Base-by-base conservation (phyloP, 2,329 filamentous ascomycete species). In the Cladophialophora carrionii region DNA sequence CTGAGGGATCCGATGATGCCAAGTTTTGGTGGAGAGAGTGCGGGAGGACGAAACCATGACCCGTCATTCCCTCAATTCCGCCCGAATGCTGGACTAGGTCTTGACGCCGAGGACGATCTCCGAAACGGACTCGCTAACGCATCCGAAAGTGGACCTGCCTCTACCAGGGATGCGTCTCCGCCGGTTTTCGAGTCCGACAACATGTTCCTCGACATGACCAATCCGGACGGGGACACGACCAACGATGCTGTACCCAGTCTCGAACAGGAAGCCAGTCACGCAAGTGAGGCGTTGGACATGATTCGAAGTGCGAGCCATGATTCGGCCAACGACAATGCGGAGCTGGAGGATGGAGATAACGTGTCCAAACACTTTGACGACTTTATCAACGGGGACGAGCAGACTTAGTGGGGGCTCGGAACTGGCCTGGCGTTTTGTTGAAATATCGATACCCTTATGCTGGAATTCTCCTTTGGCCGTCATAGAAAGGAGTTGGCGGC, bases 191-290 rank as follows among this genome's bases (percentile, higher is more conserved):
- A 68, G 34, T 70, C 70, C 61, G 79, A 80, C 64, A 78, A 79
- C 63, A 76, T 82, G 22, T 82, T 81, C 69, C 79, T 78, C 9
- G 80, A 81, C 57, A 71, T 82, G 62, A 81, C 78, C 1, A 79
- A 80, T 60, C 77, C 80, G 64, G 78, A 81, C 65, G 54, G 74
- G 73, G 70, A 73, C 69, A 12, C 55, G 12, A 61, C 12, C 31
- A 63, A 69, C 46, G 69, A 70, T 20, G 37, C 58, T 4, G 63
- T 61, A n/a, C 58, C 71, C 17, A 65, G 51, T 51, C 64, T 72
- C 5, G 71, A 70, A 51, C 71, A 72, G 26, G 78, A 80, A 59
- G 79, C 79, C 31, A 78, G 77, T n/a, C 79, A 82, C 69, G 79
- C 79, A 7, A 80, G 78, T 48, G 80, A 82, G 68, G 80, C 79